Base-by-base conservation (phyloP, 495 filamentous ascomycete genomes). In the Penicillium daleae region DNA sequence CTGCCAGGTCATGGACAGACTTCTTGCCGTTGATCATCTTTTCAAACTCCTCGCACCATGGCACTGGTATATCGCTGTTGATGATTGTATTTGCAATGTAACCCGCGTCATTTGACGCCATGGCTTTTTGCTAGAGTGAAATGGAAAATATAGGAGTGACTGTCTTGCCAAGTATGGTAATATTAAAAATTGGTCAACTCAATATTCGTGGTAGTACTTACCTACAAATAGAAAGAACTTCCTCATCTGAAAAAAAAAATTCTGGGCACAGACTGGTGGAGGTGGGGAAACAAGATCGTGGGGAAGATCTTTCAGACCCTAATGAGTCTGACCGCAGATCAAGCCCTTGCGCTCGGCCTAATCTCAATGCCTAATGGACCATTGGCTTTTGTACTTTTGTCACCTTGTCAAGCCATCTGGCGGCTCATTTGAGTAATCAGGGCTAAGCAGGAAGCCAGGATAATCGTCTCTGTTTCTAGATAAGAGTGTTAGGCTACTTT, bases 1-100 rank as follows among this genome's bases (percentile, higher is more conserved):
- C 6, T 9, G 17, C 7, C 6, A 22, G 17, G 12, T 0, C n/a
- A 33, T 21, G 19, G 8, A 54, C 51, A 7, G 21, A 54, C 51
- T 35, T 33, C 51, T 32, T 54, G 27, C 51, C 51, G 35, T 33
- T 54, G 17, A 54, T 54, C 51, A 54, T 54, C 19, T 35, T 54
- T 12, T 54, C 29, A 29, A 54, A 54, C 51, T 54, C 51, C 6
- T 35, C n/a, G 3, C 51, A 54, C 51, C 51, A 54, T 4, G 51
- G 51, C 2, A 54, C 29, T 2, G 51, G 51, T 12, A 54, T 22
- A 8, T 21, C 27, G n/a, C 51, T 22, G 5, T 33, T 50, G 9
- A 1, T 15, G 24, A 50, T 6, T 8, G 46, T 27, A 13, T 50
- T 3, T 29, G 26, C 46, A 13, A 49, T 26, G 2, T 22, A 49